Base-by-base conservation (phyloP, 2,329 filamentous ascomycete species). In the Claviceps maximensis region DNA sequence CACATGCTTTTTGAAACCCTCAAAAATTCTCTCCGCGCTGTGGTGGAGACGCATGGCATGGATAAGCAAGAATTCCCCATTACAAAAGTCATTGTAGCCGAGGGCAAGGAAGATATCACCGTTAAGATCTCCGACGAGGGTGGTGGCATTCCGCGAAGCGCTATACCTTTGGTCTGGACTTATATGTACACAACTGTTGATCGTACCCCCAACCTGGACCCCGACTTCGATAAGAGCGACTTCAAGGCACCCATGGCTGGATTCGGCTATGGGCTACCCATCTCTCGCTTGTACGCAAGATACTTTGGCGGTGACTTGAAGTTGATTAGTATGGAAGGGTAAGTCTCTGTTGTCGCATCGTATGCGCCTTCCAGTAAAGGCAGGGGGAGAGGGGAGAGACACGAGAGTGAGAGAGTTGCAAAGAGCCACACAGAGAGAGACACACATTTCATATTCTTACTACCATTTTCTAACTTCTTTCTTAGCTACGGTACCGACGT, bases 111-210 rank as follows among this genome's bases (percentile, higher is more conserved):
- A 71, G 93, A 98, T 64, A 98, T 98, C 63, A 98, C 93, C 5
- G 96, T 98, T 74, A 98, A 98, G 72, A 86, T 98, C 61, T 88
- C 86, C 4, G 93, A 98, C 67, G 93, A 98, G 71, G 93, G 93
- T 55, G 93, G 93, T 58, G 93, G 93, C 57, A 97, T 98, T 51
- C 89, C 93, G 0, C 77, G 93, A 62, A 94, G 87, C 62, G 82
- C 89, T 51, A 97, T 98, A 58, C 93, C 93, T 5, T 78, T 98
- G 15, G 93, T 97, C n/a, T 98, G 93, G 93, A 98, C 93, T 13
- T 98, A 98, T 69, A 98, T 97, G 93, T 98, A 98, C 69, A 98
- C 93, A 38, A 98, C 93, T 2, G 93, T 98, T 58, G 93, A 97
- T 68, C 83, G 90, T 61, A 97, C 93, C 23, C 93, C 93, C 15